Evolutionary conservation across 768 basidiomycete species (phyloP).

Genomic region (Pisolithus microcarpus): DNA sequence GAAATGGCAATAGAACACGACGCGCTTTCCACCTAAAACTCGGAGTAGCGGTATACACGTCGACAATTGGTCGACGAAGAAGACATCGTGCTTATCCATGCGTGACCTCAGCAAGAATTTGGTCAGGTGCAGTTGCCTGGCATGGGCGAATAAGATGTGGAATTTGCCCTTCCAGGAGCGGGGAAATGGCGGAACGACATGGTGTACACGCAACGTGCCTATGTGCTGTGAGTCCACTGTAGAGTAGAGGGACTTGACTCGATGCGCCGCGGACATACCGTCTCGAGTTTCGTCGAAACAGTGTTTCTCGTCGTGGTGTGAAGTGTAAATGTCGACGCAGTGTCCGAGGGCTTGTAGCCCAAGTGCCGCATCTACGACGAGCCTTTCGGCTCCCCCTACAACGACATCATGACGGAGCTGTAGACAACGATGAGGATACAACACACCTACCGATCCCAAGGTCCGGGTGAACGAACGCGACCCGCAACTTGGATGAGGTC

Average conservation of each 20-base stretch:
- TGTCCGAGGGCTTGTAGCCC: too few relatives aligned
- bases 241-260: neutral
- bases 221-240: neutral
- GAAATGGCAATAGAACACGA: constrained; percentile 98
- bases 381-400: too few relatives aligned
- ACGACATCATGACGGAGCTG: neutral
- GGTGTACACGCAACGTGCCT: constrained; percentile 72
- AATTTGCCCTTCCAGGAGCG: constrained; percentile 73
- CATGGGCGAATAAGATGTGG: constrained; percentile 84
- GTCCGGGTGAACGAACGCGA: constrained; percentile 93
- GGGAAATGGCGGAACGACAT: constrained; percentile 73
- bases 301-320: too few relatives aligned
- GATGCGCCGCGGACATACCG: constrained; percentile 42
- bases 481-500: constrained; percentile 27
- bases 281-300: too few relatives aligned
- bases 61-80: constrained; percentile 94
- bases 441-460: constrained; percentile 72
- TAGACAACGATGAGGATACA: neutral
- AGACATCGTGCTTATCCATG: constrained; percentile 61
- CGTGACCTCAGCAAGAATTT: constrained; percentile 47
- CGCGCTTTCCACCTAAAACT: constrained; percentile 56
- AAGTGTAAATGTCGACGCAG: too few relatives aligned
- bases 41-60: too few relatives aligned
- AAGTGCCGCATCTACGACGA: too few relatives aligned
- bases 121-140: constrained; percentile 80